phyloP scores from a whole-genome alignment of 1,284 basidiomycete species.

The Cutaneotrichosporon dermatis region DNA sequence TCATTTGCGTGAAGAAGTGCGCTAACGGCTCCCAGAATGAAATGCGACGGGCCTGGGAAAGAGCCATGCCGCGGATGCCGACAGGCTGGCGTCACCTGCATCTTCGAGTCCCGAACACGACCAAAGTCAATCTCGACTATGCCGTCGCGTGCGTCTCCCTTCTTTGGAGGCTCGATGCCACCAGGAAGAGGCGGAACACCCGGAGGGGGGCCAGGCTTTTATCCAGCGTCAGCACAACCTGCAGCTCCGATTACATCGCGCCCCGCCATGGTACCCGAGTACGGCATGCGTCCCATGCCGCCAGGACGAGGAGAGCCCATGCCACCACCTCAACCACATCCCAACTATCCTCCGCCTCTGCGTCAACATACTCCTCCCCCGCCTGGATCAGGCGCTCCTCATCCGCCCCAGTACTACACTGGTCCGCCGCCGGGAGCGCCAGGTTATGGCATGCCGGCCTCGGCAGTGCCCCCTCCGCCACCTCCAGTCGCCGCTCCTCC shows the following conservation, averaged over 20 bases:
- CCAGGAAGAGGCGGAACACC: constrained; percentile 28
- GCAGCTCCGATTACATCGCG: constrained; percentile 38
- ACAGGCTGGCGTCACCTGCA: constrained; percentile 39
- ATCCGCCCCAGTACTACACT: constrained; percentile 10
- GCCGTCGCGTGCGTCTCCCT: constrained; percentile 38
- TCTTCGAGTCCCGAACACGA: constrained; percentile 42
- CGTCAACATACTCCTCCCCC: constrained; percentile 14
- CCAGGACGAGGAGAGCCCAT: constrained; percentile 30
- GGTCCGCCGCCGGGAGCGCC: constrained; percentile 9
- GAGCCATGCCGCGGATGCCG: constrained; percentile 45
- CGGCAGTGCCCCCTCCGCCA: not conserved
- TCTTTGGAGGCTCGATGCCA: constrained; percentile 23
- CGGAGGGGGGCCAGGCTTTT: constrained; percentile 24
- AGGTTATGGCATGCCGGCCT: constrained; percentile 3
- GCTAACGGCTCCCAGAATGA: constrained; percentile 36
- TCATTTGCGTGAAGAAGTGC: not conserved
- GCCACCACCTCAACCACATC: constrained; percentile 29
- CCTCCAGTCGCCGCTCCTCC: not conserved
- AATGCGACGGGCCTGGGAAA: constrained; percentile 44
- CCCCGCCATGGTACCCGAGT: constrained; percentile 24
- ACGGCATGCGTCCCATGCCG: constrained; percentile 25
- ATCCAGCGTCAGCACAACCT: constrained; percentile 32
- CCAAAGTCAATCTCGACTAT: constrained; percentile 40
- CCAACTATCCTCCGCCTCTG: constrained; percentile 15
- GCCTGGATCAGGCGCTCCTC: not conserved